Evolutionary conservation across 148 eudicot species (phyloP).

Genomic region (Vaccinium vitisidaea): DNA sequence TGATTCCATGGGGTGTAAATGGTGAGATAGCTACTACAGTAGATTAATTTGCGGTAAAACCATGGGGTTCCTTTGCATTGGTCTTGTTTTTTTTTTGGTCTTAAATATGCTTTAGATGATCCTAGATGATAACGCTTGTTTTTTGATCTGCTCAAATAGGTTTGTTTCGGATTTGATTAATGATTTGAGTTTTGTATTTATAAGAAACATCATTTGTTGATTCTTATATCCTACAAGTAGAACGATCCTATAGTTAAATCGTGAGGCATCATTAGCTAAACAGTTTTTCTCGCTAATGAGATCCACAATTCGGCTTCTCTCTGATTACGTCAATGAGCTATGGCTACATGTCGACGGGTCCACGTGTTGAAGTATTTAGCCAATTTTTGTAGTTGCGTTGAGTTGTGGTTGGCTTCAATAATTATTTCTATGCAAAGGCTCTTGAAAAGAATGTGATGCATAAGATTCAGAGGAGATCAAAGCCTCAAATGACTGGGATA

Average conservation of each 20-base stretch:
- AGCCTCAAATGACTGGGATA: no score
- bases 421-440: no score
- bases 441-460: no score
- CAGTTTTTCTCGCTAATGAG: not conserved
- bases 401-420: no score
- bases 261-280: not conserved
- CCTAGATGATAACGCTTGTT: not conserved
- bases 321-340: not conserved
- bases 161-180: not conserved
- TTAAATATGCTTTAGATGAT: not conserved
- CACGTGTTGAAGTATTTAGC: not conserved
- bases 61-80: not conserved
- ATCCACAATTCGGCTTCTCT: not conserved
- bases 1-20: conserved; percentile 58
- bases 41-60: not conserved
- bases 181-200: not conserved
- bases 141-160: not conserved
- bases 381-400: not conserved
- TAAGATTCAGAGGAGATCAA: no score
- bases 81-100: not conserved
- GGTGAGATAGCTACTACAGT: conserved; percentile 27
- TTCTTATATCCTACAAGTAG: not conserved
- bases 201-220: not conserved
- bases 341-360: not conserved
- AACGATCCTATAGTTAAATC: not conserved